Evolutionary conservation across 2,329 filamentous ascomycete species (phyloP), one percentile per base, ranked within the genome.

Genomic region (Epichloe uncinata): DNA sequence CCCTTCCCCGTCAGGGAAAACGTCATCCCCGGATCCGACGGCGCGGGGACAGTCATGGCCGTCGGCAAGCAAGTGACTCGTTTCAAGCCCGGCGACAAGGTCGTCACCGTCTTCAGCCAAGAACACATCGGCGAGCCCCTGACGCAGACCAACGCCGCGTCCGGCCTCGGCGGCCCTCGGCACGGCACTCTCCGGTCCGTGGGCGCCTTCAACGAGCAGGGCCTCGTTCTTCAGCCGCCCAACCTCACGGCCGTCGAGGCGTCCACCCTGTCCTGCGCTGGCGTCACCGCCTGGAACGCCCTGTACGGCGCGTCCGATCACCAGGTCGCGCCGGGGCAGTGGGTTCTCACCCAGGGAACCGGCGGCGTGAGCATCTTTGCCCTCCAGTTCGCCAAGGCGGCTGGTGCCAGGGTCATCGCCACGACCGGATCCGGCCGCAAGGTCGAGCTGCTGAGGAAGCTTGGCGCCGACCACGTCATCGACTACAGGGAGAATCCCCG

Each of bases 101-200:
- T 81, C 49, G 60, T 72, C 49, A 83, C 80, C 3, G 73, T 85
- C 56, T 85, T 85, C 67, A 75, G 74, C 66, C 74, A 78, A 59
- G 67, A 63, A 49, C 74, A 78, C 56, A 66, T 75, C 50, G 68
- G 62, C 52, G 75, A 74, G 1, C 53, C 66, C 26, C 53, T 73
- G n/a, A 63, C 63, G 35, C 12, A 50, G 2, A 52, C 55, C 1
- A 67, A 64, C 26, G 50, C 67, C 5, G 49, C 53, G 0, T 79
- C 79, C 1, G 83, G 83, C 3, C 74, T 89, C 1, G 86, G 86
- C 49, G 85, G 84, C 45, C 72, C 72, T 11, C 50, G 84, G 1
- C 78, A 89, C 58, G 87, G 87, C 51, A 77, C 75, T 0, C 72
- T 91, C 26, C 77, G 84, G 42, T 72, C 84, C 56, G 81, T 84